These are phyloP conservation scores for Echinochloa phyllopogon DNA, from an alignment of 176 grass and related monocot genomes.

Conservation along the genomic window DNA sequence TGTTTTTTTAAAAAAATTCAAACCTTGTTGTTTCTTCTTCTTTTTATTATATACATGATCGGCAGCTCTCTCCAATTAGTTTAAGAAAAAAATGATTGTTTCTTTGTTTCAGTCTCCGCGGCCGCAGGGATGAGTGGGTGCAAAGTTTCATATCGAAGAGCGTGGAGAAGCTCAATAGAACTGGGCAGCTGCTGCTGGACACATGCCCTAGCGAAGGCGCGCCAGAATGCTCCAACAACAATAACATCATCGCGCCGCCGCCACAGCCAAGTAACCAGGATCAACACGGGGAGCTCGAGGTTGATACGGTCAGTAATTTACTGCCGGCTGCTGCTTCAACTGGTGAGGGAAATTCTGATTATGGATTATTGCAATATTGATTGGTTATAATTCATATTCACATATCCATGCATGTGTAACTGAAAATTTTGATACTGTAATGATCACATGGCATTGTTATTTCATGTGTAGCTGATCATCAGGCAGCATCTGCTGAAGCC, in stretches of 20 bases:
- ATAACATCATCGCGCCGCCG: background rate
- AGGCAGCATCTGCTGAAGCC: background rate
- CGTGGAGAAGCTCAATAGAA: background rate
- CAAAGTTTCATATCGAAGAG: background rate
- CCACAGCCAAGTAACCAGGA: background rate
- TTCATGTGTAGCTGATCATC: background rate
- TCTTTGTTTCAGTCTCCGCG: slow-evolving; percentile 9
- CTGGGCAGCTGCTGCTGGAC: background rate
- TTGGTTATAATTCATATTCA: background rate
- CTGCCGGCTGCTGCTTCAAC: background rate
- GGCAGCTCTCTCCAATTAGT: too few relatives aligned
- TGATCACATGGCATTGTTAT: background rate
- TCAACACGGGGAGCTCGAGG: background rate
- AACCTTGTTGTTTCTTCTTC: too few relatives aligned
- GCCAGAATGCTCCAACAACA: background rate
- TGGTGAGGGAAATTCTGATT: background rate
- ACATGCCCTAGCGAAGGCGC: background rate
- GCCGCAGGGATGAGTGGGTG: background rate
- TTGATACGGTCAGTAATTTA: background rate
- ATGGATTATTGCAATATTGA: too few relatives aligned
- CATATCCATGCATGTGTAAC: background rate
- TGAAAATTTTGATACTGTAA: background rate
- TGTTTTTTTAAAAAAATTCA: too few relatives aligned
- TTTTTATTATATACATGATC: too few relatives aligned
- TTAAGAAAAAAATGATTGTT: too few relatives aligned